Conservation (phyloP, 2,329 filamentous ascomycete genomes). For the Clonostachys byssicola region DNA sequence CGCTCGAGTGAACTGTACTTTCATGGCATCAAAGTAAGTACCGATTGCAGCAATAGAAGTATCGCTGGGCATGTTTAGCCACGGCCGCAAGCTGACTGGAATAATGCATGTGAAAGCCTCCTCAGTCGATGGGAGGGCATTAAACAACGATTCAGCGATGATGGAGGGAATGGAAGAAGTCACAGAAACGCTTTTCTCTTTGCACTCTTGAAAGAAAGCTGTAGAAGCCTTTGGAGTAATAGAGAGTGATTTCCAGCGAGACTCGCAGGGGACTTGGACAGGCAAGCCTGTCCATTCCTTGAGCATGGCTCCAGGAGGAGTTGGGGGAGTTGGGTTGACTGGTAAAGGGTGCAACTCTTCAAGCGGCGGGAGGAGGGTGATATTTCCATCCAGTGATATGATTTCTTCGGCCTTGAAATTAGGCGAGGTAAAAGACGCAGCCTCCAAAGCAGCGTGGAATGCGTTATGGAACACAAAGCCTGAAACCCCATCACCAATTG, state of each 20-base stretch:
- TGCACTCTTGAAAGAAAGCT: conserved; percentile 8
- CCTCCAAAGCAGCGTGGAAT: conserved; percentile 28
- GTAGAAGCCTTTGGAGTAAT: conserved; percentile 2
- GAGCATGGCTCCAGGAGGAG: conserved; percentile 21
- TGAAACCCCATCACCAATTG: conserved; percentile 37
- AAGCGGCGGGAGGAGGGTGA: conserved; percentile 29
- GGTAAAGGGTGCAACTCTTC: conserved; percentile 32
- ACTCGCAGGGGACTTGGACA: conserved; percentile 17
- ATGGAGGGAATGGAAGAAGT: conserved; percentile 7
- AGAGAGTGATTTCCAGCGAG: conserved; percentile 6
- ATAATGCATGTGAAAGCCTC: conserved; percentile 9
- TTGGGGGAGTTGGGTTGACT: conserved; percentile 19
- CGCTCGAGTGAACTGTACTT: conserved; percentile 2
- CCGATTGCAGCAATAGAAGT: conserved; percentile 4
- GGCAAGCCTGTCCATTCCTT: conserved; percentile 28
- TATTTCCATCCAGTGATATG: background rate
- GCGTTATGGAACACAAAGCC: conserved; percentile 36
- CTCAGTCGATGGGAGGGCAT: conserved; percentile 4
- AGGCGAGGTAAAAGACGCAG: conserved; percentile 5
- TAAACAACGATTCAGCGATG: conserved; percentile 6
- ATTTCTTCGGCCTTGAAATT: background rate
- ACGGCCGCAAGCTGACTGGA: conserved; percentile 9
- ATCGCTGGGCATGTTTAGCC: conserved; percentile 4
- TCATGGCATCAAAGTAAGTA: conserved; percentile 7
- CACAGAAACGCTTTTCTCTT: conserved; percentile 2